Percentiles rank a stretch among this genome's conserved stretches.
Conservation (phyloP, 1,139 yeast species). For the Hyphopichia pseudoburtonii region DNA sequence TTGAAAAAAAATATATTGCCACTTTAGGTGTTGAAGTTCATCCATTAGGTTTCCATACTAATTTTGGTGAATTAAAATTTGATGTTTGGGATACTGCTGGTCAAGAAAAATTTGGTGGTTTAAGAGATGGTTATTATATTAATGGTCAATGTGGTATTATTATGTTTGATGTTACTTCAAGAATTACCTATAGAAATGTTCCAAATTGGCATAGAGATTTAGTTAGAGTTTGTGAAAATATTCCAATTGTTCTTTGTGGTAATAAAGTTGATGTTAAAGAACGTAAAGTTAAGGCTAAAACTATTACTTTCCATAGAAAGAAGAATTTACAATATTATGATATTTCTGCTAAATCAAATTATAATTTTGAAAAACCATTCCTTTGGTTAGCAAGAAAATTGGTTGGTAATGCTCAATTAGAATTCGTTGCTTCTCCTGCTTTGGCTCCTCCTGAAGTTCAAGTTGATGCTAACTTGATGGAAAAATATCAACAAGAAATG, state of each 20-base stretch:
- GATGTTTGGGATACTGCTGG: conserved; percentile 99
- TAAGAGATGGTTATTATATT: conserved; percentile 99
- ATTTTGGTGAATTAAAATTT: conserved; percentile 97
- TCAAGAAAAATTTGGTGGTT: conserved; percentile 99
- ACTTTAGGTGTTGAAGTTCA: conserved; percentile 99
- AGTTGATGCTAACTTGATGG: conserved; percentile 95
- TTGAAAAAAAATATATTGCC: conserved; percentile 98
- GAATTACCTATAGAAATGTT: conserved; percentile 99
- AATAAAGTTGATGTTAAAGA: conserved; percentile 99
- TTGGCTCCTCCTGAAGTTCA: conserved; percentile 99
- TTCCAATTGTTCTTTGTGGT: conserved; percentile 98
- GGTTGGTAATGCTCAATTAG: conserved; percentile 97
- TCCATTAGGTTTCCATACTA: conserved; percentile 97
- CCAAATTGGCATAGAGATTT: conserved; percentile 99
- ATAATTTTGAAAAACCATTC: conserved; percentile 99
- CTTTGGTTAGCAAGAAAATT: conserved; percentile 99
- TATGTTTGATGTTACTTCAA: conserved; percentile 99
- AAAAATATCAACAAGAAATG: conserved; percentile 98
- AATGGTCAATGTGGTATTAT: conserved; percentile 99
- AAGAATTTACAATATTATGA: conserved; percentile 99
- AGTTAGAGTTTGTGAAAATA: conserved; percentile 99
- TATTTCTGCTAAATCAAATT: conserved; percentile 98
- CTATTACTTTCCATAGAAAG: conserved; percentile 99
- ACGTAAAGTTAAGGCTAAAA: conserved; percentile 99
- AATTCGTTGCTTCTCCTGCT: conserved; percentile 98